These are phyloP conservation scores for Exophiala sideris DNA, from an alignment of 2,329 filamentous ascomycete genomes.

Conservation along the genomic window DNA sequence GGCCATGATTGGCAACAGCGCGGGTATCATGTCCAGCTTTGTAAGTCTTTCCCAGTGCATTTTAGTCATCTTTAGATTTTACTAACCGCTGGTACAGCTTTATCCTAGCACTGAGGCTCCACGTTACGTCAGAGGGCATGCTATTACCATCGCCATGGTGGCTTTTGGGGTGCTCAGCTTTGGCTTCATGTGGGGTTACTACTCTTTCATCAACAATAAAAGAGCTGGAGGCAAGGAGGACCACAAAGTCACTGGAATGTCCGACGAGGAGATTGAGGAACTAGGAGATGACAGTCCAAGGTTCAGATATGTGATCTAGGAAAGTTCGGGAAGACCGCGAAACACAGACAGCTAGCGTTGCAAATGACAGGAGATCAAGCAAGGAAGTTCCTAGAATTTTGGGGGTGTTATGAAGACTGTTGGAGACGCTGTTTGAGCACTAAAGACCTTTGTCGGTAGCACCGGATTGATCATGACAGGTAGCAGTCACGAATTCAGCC, in stretches of 20 bases:
- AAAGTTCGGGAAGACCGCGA: not conserved
- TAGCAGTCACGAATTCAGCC: not conserved
- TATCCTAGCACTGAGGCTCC: conserved; percentile 47
- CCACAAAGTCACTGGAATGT: conserved; percentile 37
- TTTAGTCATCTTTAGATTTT: not conserved
- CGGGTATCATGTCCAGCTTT: conserved; percentile 5
- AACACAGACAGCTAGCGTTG: not conserved
- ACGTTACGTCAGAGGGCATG: conserved; percentile 59
- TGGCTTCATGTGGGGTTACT: conserved; percentile 54
- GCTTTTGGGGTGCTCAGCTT: conserved; percentile 53
- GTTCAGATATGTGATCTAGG: conserved; percentile 3
- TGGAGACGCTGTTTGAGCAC: not conserved
- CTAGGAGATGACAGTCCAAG: conserved; percentile 40
- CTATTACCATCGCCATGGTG: conserved; percentile 57
- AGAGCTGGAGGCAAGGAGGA: conserved; percentile 34
- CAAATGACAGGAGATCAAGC: not conserved
- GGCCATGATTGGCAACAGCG: conserved; percentile 7
- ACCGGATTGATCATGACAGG: not conserved
- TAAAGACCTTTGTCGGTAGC: not conserved
- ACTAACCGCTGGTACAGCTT: conserved; percentile 18
- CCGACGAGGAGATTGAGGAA: conserved; percentile 40
- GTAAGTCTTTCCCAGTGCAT: not conserved
- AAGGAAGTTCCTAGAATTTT: not conserved
- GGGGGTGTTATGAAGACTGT: too few species aligned
- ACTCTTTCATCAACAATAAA: conserved; percentile 45